Conservation (phyloP, 805 yeast species). For the Grigorovia humatica region DNA sequence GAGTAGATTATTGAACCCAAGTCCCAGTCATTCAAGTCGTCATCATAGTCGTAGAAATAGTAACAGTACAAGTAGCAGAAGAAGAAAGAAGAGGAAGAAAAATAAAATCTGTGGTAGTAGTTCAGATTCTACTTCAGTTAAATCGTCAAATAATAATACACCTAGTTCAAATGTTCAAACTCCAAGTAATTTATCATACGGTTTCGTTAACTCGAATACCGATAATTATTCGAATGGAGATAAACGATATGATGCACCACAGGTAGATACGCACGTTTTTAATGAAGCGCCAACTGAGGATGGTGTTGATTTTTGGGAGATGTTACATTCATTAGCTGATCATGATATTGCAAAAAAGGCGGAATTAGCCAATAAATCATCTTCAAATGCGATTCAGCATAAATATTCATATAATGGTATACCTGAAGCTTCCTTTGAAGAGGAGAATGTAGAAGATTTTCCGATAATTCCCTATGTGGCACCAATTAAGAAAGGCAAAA, state of each 20-base stretch:
- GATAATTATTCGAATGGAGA: not conserved
- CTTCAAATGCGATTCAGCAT: not conserved
- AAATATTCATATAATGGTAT: not conserved
- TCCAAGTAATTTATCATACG: not conserved
- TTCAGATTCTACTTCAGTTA: not conserved
- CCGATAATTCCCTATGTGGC: not conserved
- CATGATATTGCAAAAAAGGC: not conserved
- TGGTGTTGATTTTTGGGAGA: constrained; percentile 63
- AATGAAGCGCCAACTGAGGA: constrained; percentile 35
- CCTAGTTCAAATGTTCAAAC: not conserved
- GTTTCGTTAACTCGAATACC: not conserved
- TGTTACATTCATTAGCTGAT: constrained; percentile 47
- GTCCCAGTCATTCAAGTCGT: constrained; percentile 1
- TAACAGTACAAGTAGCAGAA: not conserved
- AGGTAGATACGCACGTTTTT: not conserved
- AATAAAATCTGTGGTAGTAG: not conserved
- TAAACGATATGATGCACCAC: not conserved
- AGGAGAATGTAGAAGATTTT: not conserved
- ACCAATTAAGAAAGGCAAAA: not conserved
- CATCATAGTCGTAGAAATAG: not conserved
- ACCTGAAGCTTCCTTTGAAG: not conserved
- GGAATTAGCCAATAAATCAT: not conserved
- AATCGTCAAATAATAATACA: constrained; percentile 1
- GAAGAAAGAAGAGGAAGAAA: constrained; percentile 7
- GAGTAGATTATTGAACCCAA: constrained; percentile 35